These are phyloP conservation scores for Naganishia friedmannii DNA, from an alignment of 768 basidiomycete species.

Conservation along the genomic window DNA sequence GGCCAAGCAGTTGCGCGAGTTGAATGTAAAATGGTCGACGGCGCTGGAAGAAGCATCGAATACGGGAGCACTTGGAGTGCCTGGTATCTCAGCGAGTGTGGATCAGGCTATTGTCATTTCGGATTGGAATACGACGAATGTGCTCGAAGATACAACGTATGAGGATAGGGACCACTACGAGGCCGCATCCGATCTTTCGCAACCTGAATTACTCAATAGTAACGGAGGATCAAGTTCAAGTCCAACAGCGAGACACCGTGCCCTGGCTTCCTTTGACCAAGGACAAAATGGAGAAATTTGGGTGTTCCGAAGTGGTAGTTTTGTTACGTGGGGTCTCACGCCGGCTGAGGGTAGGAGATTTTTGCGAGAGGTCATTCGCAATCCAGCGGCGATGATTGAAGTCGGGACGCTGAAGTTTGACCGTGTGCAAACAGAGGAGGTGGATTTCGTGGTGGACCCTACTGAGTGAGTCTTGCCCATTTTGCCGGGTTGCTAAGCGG, in stretches of 20 bases:
- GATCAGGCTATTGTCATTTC: conserved; percentile 35
- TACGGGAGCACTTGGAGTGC: conserved; percentile 16
- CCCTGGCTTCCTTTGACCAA: conserved; percentile 40
- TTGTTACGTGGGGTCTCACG: conserved; percentile 84
- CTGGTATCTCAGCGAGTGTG: conserved; percentile 14
- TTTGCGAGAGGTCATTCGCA: conserved; percentile 61
- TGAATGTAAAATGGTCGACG: conserved; percentile 46
- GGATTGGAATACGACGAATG: conserved; percentile 25
- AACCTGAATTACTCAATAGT: neutral
- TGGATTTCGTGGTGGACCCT: conserved; percentile 89
- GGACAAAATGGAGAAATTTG: conserved; percentile 70
- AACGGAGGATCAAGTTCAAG: neutral
- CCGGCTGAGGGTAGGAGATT: conserved; percentile 73
- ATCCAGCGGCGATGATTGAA: conserved; percentile 59
- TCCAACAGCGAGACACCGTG: neutral
- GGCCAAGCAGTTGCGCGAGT: conserved; percentile 37
- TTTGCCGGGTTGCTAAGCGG: too few species aligned
- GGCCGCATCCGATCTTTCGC: conserved; percentile 5
- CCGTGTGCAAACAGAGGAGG: conserved; percentile 72
- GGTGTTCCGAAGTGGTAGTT: conserved; percentile 80
- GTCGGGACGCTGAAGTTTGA: conserved; percentile 64
- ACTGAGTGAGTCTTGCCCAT: conserved; percentile 62
- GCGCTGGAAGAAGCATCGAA: conserved; percentile 40
- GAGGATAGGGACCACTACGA: conserved; percentile 16
- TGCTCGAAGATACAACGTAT: conserved; percentile 16